Conservation (phyloP, 257 asterid species). For the Solanum pinnatisectum region DNA sequence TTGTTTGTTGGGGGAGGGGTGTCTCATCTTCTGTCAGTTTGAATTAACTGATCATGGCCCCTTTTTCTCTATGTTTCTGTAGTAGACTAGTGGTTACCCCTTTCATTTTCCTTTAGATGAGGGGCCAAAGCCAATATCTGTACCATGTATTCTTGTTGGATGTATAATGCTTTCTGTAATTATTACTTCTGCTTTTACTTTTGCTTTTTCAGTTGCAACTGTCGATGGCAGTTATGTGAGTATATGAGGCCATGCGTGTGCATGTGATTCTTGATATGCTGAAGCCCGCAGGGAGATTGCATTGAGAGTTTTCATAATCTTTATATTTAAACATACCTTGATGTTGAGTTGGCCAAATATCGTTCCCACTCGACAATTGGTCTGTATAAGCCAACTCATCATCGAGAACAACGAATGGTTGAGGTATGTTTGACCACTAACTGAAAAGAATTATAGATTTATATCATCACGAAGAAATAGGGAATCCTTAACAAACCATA, state of each 20-base stretch:
- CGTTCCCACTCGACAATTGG: not conserved
- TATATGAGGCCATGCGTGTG: not conserved
- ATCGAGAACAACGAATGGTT: not conserved
- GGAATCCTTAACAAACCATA: not conserved
- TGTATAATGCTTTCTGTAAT: constrained; percentile 18
- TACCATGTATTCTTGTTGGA: constrained; percentile 34
- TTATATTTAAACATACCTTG: not conserved
- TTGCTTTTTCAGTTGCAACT: not conserved
- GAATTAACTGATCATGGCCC: constrained; percentile 21
- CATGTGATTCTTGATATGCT: not conserved
- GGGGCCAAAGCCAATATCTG: constrained; percentile 11
- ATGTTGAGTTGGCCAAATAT: not conserved
- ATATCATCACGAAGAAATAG: too few species aligned
- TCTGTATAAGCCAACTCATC: not conserved
- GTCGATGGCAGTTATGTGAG: not conserved
- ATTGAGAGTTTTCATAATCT: not conserved
- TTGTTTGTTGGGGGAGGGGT: constrained; percentile 17
- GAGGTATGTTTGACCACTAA: not conserved
- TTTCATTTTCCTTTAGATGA: not conserved
- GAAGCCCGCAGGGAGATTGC: not conserved
- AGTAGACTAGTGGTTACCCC: not conserved
- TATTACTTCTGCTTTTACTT: constrained; percentile 42
- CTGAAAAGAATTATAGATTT: not conserved
- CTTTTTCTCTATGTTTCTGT: not conserved
- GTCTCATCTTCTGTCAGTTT: constrained; percentile 15